Base-by-base conservation (phyloP, 2,329 filamentous ascomycete genomes). In the Hortaea werneckii region DNA sequence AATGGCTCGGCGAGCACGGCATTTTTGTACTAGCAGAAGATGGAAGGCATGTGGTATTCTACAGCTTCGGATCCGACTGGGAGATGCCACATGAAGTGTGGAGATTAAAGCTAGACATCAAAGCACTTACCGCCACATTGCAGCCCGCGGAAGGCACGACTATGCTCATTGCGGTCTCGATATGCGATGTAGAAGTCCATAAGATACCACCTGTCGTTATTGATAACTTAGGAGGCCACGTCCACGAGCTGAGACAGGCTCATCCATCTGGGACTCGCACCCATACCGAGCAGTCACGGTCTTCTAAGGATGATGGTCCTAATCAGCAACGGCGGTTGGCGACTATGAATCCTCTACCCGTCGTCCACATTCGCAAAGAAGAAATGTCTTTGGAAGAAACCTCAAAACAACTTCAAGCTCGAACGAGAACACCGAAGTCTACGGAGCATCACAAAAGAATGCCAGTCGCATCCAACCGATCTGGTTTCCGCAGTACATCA, bases 1-100 rank as follows among this genome's bases (percentile, higher is more conserved):
- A 47, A 11, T 48, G 53, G 42, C 35, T 61, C 10, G 58, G 58
- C 12, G 49, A 48, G 12, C 44, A 55, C 47, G 58, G 56, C 7
- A 29, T 57, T 13, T 45, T 58, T 28, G 47, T 58, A 5, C 48
- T 58, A n/a, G 47, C 51, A 12, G 44, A 41, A 2, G 28, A 46
- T 34, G 52, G 50, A 11, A 50, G 43, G 39, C 43, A 48, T 10
- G 40, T 58, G 7, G 52, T 46, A 27, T 51, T 58, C 42, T 58
- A 55, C 37, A 50, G 49, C 29, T 53, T 51, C 28, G 50, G 53
- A 12, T 29, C 43, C 5, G 48, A 48, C n/a, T 50, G 45, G 45
- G 43, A 48, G 34, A 50, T 50, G 45, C 28, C 43, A 38, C 46
- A 49, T 29, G 47, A 51, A 37, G 42, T 51, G 12, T 51, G 49